Percentiles rank a stretch among this genome's conserved stretches.
Conservation (phyloP, 139 green algal genomes). For the Gonium pectorale region DNA sequence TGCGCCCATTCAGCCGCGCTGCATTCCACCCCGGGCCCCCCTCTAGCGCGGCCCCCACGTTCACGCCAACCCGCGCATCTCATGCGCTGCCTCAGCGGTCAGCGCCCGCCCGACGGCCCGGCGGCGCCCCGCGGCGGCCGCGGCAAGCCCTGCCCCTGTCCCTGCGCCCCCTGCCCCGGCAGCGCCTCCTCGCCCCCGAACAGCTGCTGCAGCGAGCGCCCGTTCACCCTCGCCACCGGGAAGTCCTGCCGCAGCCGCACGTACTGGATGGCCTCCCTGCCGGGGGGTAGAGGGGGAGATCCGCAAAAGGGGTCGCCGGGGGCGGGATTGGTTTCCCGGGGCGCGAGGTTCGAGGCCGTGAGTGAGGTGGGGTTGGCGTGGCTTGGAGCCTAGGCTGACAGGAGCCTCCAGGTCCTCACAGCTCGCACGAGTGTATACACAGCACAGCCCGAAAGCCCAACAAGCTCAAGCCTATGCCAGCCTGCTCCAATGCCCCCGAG, state of each 20-base stretch:
- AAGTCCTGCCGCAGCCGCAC: slow-evolving; percentile 76
- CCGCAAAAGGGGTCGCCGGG: slow-evolving; percentile 17
- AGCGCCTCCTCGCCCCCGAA: slow-evolving; percentile 48
- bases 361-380: background rate
- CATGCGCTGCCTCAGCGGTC: no score
- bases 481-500: background rate
- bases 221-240: slow-evolving; percentile 58
- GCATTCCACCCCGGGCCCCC: no score
- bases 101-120: no score
- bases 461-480: background rate
- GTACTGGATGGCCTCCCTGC: slow-evolving; percentile 63
- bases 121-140: no score
- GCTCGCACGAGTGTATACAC: background rate
- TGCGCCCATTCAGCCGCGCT: no score
- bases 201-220: slow-evolving; percentile 53
- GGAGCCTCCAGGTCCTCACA: background rate
- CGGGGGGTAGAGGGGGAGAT: background rate
- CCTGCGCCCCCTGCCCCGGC: slow-evolving; percentile 6
- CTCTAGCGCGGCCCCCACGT: no score
- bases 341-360: background rate
- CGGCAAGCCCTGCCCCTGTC: no score
- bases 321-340: background rate
- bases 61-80: no score
- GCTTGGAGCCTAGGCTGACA: background rate
- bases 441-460: background rate